Conservation (phyloP, 179 eudicot genomes). For the Corrigiola litoralis region DNA sequence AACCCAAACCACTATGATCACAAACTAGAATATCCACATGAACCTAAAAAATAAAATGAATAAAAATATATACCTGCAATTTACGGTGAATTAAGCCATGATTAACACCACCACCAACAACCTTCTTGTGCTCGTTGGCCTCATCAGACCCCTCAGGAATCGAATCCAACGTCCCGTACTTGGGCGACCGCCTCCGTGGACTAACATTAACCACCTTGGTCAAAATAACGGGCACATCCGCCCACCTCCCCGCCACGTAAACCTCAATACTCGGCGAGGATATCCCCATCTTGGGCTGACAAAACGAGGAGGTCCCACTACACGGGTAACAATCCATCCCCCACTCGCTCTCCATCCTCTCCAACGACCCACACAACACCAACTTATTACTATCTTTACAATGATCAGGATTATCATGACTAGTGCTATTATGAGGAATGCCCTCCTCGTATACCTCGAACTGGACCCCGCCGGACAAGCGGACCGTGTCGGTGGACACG, state of each 20-base stretch:
- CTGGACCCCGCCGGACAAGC: slow-evolving; percentile 49
- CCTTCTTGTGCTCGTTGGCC: slow-evolving; percentile 45
- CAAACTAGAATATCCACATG: background rate
- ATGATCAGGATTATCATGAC: no score
- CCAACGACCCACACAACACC: slow-evolving; percentile 70
- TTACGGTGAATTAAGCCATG: slow-evolving; percentile 36
- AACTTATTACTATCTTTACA: slow-evolving; percentile 43
- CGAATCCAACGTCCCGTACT: slow-evolving; percentile 48
- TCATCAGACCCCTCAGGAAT: slow-evolving; percentile 84
- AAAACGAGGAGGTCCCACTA: slow-evolving; percentile 34
- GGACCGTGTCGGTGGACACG: slow-evolving; percentile 68
- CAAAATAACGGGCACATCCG: slow-evolving; percentile 62
- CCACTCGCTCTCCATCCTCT: slow-evolving; percentile 59
- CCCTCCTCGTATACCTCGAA: slow-evolving; percentile 72
- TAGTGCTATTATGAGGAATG: no score
- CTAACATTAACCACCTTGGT: slow-evolving; percentile 63
- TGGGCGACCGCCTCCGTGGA: slow-evolving; percentile 46
- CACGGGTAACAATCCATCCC: slow-evolving; percentile 60
- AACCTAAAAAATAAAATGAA: background rate
- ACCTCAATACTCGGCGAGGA: slow-evolving; percentile 72
- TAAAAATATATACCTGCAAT: slow-evolving; percentile 39
- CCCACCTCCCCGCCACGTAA: slow-evolving; percentile 78
- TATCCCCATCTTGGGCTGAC: slow-evolving; percentile 54
- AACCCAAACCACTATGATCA: background rate
- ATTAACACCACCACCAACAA: background rate